Base-by-base conservation (phyloP, 2,329 filamentous ascomycete genomes). In the Aspergillus flavus region DNA sequence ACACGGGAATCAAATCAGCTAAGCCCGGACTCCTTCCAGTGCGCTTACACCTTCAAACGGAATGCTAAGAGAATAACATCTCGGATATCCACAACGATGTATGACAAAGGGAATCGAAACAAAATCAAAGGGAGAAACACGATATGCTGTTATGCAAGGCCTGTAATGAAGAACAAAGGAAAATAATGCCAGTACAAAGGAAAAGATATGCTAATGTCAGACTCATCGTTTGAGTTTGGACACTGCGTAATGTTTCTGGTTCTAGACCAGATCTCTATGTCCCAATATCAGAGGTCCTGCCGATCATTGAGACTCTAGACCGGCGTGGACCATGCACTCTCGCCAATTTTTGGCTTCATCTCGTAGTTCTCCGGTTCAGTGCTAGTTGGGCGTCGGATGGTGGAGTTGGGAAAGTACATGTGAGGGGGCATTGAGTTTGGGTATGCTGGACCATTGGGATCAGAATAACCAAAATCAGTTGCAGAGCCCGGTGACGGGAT, bases 381-480 rank as follows among this genome's bases (percentile, higher is more conserved):
- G 83, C 91, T 93, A 69, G 91, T 89, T 4, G 90, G 89, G 63
- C 91, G 85, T 61, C 91, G 87, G 69, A 92, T 88, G 63, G 87
- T 85, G 6, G 87, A 85, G 65, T 87, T 87, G 41, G 85, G 84
- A 69, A 93, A 94, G 76, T 93, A 94, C 81, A 93, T 87, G 71
- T 90, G 87, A 48, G 85, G 84, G 32, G 78, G 77, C 73, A 80
- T 78, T 19, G 76, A 75, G 32, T 73, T 76, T 11, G 77, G 70
- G 59, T 79, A 80, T 39, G 83, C 83, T 45, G 85, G 84, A 57
- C 86, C 84, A 30, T 81, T 82, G 5, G 87, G 87, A 70, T 96
- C 93, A 0, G 92, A 91, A 69, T 97, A 96, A 9, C 90, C 88
- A 74, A 96, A 97, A 65, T 91, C 88, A 67, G 93, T 94, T 28